Conservation (phyloP, 805 yeast species). For the Huiozyma naganishii region DNA sequence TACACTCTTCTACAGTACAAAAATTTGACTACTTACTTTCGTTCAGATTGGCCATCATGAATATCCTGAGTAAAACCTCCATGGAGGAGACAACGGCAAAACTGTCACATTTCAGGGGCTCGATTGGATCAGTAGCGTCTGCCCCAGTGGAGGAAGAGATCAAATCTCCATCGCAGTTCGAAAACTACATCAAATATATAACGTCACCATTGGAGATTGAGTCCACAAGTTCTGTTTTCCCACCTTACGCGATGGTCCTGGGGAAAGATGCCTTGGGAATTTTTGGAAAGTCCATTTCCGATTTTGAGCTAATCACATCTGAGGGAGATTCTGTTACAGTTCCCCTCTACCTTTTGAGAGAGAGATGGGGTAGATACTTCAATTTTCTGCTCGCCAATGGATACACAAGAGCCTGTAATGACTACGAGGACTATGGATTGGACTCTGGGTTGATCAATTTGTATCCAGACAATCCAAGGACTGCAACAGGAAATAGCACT, state of each 20-base stretch:
- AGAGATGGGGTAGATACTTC: conserved; percentile 71
- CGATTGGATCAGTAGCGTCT: not conserved
- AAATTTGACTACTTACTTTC: conserved; percentile 35
- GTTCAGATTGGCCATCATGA: conserved; percentile 46
- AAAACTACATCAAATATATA: conserved; percentile 62
- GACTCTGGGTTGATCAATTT: too few species aligned
- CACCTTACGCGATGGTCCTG: conserved; percentile 66
- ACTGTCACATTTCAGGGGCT: not conserved
- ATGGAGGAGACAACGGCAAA: not conserved
- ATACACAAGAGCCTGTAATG: conserved; percentile 43
- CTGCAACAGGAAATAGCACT: too few species aligned
- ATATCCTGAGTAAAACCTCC: conserved; percentile 24
- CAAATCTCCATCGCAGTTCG: conserved; percentile 33
- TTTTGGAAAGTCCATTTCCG: conserved; percentile 51
- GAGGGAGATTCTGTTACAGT: conserved; percentile 61
- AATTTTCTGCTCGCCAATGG: conserved; percentile 51
- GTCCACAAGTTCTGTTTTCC: conserved; percentile 58
- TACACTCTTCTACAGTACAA: conserved; percentile 31
- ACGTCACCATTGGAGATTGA: conserved; percentile 62
- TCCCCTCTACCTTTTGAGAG: conserved; percentile 49
- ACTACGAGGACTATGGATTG: conserved; percentile 7
- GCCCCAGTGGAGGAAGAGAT: not conserved
- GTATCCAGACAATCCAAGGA: too few species aligned
- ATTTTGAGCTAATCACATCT: conserved; percentile 59
- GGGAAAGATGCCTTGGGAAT: conserved; percentile 68